Base-by-base conservation (phyloP, 2,329 filamentous ascomycete genomes). In the Alternaria atra region DNA sequence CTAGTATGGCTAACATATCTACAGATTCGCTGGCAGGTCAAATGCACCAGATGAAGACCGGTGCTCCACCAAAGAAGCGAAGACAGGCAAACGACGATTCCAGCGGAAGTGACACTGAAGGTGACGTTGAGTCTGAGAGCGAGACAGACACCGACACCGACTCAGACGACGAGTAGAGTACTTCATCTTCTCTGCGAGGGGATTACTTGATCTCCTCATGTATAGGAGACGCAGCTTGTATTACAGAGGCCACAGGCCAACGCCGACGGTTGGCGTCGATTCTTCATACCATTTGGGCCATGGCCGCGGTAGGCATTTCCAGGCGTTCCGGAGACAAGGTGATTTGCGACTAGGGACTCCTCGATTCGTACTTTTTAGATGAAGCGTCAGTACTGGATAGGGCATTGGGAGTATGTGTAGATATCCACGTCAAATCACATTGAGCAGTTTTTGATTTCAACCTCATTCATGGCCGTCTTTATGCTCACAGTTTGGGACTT, bases 1-100 rank as follows among this genome's bases (percentile, higher is more conserved):
- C 54, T 47, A 47, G 52, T 29, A 40, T 58, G 40, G 58, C 73
- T 80, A 67, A 80, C 62, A 42, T 52, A 25, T 59, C 54, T 61
- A 71, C 57, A 96, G 93, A 97, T 80, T 93, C 93, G 2, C 85
- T 97, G 68, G 94, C 93, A 50, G 93, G 93, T 62, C 92, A 97
- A 80, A 95, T 97, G 92, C 89, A 90, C 64, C 90, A 91, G 12
- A 87, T 97, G 63, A 96, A 95, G 83, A 90, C 89, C 12, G 91
- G 88, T 30, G 83, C 75, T 30, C 67, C 77, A 39, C 80, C 83
- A 44, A 89, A 88, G 82, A 85, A 87, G 71, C 87, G 85, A 77
- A 84, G 84, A 76, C 86, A 83, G 75, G 79, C 59, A 80, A 86
- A 87, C 2, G 83, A 84, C 5, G 88, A 90, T 47, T 89, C 87